Conservation (phyloP, 768 basidiomycete genomes). For the Russula olivacea region DNA sequence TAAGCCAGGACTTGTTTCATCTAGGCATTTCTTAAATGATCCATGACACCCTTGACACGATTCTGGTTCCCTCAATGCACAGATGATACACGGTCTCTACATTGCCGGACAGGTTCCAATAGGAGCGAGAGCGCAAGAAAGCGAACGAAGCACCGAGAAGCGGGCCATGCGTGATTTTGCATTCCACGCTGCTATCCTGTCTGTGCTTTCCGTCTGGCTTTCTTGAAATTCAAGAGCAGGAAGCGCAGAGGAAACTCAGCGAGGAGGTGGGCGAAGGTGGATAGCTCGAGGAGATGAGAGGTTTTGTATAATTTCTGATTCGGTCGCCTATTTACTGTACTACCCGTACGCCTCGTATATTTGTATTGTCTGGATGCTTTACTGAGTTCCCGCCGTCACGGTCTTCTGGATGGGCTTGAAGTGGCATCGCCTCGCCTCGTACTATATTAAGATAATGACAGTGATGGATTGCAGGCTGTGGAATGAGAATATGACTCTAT, state of each 20-base stretch:
- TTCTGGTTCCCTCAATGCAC: background rate
- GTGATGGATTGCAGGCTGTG: too few relatives aligned
- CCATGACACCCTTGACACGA: background rate
- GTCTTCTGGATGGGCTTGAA: too few relatives aligned
- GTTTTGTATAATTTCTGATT: background rate
- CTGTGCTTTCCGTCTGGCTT: background rate
- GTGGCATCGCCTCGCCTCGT: too few relatives aligned
- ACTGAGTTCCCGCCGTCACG: too few relatives aligned
- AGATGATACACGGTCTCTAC: background rate
- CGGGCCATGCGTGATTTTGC: too few relatives aligned
- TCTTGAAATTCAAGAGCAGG: background rate
- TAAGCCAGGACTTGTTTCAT: background rate
- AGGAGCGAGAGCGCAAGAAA: constrained; percentile 2
- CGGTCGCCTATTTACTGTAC: background rate
- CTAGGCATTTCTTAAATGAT: background rate
- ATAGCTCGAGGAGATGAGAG: background rate
- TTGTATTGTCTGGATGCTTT: too few relatives aligned
- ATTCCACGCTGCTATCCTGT: background rate
- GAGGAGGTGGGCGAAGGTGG: background rate
- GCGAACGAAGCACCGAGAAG: background rate
- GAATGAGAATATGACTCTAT: too few relatives aligned
- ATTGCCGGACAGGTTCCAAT: background rate
- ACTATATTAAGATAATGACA: too few relatives aligned
- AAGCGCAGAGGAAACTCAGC: background rate
- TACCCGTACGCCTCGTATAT: too few relatives aligned